Evolutionary conservation across 164 flowering plant genomes (phyloP).

Genomic region (Magnolia sinica): DNA sequence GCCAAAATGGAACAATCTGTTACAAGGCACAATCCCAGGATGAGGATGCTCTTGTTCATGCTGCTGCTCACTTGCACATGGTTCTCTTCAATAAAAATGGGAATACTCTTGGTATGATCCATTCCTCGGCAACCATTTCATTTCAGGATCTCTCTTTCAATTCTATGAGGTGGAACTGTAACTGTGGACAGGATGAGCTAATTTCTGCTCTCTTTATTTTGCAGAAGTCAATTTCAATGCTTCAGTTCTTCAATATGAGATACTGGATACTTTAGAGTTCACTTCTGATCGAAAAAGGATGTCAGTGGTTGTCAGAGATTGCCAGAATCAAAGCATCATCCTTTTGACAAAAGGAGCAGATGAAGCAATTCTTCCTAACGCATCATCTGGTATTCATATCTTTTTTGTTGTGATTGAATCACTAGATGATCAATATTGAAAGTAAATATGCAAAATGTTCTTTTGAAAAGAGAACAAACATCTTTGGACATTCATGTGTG

Average conservation of each 20-base stretch:
- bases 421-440: too few relatives aligned
- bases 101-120: conserved; percentile 63
- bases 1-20: conserved; percentile 66
- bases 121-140: neutral
- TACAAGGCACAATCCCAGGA: conserved; percentile 99
- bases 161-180: neutral
- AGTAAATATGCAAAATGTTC: too few relatives aligned
- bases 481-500: conserved; percentile 43
- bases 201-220: conserved; percentile 17
- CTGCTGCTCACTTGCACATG: conserved; percentile 88
- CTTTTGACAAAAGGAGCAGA: conserved; percentile 97
- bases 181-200: conserved; percentile 6
- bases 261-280: conserved; percentile 90
- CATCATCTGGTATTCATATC: conserved; percentile 52
- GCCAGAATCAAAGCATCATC: conserved; percentile 64
- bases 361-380: conserved; percentile 85
- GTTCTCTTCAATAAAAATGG: conserved; percentile 56
- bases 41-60: conserved; percentile 98
- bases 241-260: conserved; percentile 55
- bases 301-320: conserved; percentile 85
- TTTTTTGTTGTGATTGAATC: neutral
- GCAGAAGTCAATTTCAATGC: conserved; percentile 79
- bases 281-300: conserved; percentile 97
- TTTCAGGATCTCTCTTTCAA: conserved; percentile 2
- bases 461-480: conserved; percentile 10